Base-by-base conservation (phyloP, 768 basidiomycete genomes). In the Dendrothele bispora region DNA sequence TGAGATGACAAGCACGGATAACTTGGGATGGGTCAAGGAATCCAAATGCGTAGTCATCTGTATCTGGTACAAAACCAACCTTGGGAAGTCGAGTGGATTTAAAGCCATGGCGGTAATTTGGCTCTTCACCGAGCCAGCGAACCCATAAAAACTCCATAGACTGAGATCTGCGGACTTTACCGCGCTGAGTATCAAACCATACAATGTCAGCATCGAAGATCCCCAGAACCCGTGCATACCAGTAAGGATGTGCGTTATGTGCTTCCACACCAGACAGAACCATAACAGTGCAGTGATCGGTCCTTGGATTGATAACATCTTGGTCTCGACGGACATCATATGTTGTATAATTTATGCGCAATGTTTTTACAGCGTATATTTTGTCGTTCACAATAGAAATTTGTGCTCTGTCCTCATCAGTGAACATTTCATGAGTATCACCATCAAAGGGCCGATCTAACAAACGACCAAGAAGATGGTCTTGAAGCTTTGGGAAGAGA, bases 61-160 rank as follows among this genome's bases (percentile, higher is more conserved):
- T 41, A 14, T 61, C 53, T 0, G 66, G 57, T 10, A 70, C 51
- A 42, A 64, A 71, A 1, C 61, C 58, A 11, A 70, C 39, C 27
- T 58, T 61, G 5, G 66, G 65, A 4, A 71, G 55, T 2, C 43
- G 32, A 2, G 57, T 52, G 28, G 46, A 24, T 3, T 41, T 32
- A 24, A 49, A 51, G 11, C 64, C 59, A 38, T 39, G 54, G 3
- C 18, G 43, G 30, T 54, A 44, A 1, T 51, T 49, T 2, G 55
- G 57, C 25, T 67, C 63, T 0, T 35, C 41, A 3, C 62, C 67
- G 22, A 71, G 55, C 73, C 73, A 75, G 0, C 62, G 62, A 3
- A 76, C 61, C 68, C 70, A 73, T 1, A 75, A 54, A 17, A 74
- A 54, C 14, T 71, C 65, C 29, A 69, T 52, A 29, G n/a, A 36